Evolutionary conservation across 441 rosid species (phyloP).

Genomic region (Arabidopsis lyrata): DNA sequence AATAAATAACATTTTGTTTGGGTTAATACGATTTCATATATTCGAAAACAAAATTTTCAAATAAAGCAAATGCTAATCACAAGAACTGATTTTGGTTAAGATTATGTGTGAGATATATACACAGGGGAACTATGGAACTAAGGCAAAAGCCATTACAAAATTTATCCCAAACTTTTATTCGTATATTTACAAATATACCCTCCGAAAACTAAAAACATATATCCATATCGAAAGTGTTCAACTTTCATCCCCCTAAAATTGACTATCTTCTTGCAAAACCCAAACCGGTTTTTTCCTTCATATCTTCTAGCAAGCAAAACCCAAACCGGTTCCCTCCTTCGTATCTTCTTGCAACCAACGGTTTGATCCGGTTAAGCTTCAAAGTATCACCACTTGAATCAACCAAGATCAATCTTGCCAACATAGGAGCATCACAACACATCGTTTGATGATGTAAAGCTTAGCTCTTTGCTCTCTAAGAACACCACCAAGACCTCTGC

Average conservation of each 20-base stretch:
- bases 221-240: conserved; percentile 27
- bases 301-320: conserved; percentile 30
- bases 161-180: conserved; percentile 21
- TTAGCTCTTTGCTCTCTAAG: conserved; percentile 89
- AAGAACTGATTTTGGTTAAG: conserved; percentile 24
- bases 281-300: conserved; percentile 10
- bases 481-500: conserved; percentile 74
- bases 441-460: conserved; percentile 91
- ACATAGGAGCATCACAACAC: conserved; percentile 94
- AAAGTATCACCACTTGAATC: conserved; percentile 10
- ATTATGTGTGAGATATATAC: conserved; percentile 38
- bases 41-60: background rate
- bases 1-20: background rate
- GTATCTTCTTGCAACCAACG: conserved; percentile 22
- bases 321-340: conserved; percentile 13
- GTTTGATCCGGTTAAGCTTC: conserved; percentile 32
- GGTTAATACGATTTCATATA: conserved; percentile 9
- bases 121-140: conserved; percentile 22
- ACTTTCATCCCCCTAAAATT: conserved; percentile 23
- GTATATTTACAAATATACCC: conserved; percentile 38
- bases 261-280: conserved; percentile 19
- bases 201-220: conserved; percentile 3
- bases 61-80: background rate
- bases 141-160: conserved; percentile 43
- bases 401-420: conserved; percentile 76